Percentiles rank a stretch among this genome's conserved stretches.
phyloP scores from a whole-genome alignment of 768 basidiomycete genomes.

The Tricholoma furcatifolium region DNA sequence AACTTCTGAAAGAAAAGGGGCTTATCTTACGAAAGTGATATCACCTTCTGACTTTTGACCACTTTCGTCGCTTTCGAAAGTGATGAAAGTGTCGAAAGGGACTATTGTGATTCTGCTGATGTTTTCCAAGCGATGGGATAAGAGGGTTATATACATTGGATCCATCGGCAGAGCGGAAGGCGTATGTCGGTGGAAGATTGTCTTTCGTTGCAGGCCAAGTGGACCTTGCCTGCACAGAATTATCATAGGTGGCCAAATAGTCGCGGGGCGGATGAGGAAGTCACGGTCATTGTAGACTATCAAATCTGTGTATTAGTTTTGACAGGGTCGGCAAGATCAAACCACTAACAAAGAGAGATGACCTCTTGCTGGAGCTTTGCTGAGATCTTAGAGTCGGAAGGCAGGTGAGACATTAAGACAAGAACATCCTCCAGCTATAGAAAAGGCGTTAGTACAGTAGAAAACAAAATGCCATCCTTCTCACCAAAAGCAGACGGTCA shows the following conservation, averaged over 20 bases:
- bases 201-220: conserved; percentile 4
- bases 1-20: too few relatives aligned
- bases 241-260: conserved; percentile 36
- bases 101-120: too few relatives aligned
- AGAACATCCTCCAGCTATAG: conserved; percentile 64
- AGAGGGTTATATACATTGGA: conserved; percentile 59
- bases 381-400: conserved; percentile 26
- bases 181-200: conserved; percentile 35
- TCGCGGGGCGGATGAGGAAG: conserved; percentile 71
- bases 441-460: neutral
- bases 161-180: conserved; percentile 59
- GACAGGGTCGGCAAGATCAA: conserved; percentile 9
- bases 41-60: too few relatives aligned
- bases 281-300: conserved; percentile 77
- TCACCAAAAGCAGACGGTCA: conserved; percentile 61
- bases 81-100: too few relatives aligned
- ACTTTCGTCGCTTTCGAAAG: too few relatives aligned
- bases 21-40: too few relatives aligned
- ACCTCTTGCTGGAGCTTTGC: conserved; percentile 45
- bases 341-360: conserved; percentile 54
- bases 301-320: conserved; percentile 14
- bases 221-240: neutral
- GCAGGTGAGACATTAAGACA: conserved; percentile 54
- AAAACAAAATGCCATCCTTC: conserved; percentile 16
- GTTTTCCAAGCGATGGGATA: conserved; percentile 52